Percentiles rank a stretch among this genome's conserved stretches.
Conservation (phyloP, 352 stramenopile genomes). For the Phytophthora vignae region DNA sequence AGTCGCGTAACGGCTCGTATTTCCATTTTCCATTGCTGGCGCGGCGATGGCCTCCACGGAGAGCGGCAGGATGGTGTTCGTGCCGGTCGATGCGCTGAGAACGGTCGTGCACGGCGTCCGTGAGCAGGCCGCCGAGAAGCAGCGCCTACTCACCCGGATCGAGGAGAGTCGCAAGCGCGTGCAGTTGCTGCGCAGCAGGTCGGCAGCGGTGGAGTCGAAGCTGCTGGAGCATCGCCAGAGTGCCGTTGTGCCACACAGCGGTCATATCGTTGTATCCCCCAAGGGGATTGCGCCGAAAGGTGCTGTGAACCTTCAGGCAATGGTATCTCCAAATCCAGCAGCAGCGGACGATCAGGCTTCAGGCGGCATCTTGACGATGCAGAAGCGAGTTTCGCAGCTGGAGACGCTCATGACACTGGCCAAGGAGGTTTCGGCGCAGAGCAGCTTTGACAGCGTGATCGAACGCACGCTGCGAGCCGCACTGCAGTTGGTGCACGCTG, state of each 20-base stretch:
- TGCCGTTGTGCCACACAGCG: slow-evolving; percentile 18
- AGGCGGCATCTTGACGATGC: slow-evolving; percentile 41
- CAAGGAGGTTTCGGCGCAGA: slow-evolving; percentile 68
- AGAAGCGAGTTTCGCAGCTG: slow-evolving; percentile 61
- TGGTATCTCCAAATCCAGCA: background rate
- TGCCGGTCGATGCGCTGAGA: slow-evolving; percentile 52
- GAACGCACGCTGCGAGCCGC: slow-evolving; percentile 57
- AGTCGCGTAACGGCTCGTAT: slow-evolving; percentile 1
- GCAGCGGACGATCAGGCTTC: slow-evolving; percentile 10
- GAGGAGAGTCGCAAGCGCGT: slow-evolving; percentile 49
- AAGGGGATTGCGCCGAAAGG: slow-evolving; percentile 7
- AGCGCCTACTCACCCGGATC: slow-evolving; percentile 42
- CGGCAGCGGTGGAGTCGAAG: slow-evolving; percentile 50
- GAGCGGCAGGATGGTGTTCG: slow-evolving; percentile 41
- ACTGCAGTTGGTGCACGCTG: slow-evolving; percentile 61
- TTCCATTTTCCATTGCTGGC: background rate
- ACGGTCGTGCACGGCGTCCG: slow-evolving; percentile 46
- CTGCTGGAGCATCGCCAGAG: slow-evolving; percentile 59
- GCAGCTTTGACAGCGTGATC: slow-evolving; percentile 66
- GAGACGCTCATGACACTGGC: slow-evolving; percentile 65
- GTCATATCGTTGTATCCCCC: background rate
- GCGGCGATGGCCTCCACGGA: slow-evolving; percentile 15
- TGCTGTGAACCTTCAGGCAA: background rate
- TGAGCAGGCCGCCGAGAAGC: slow-evolving; percentile 48
- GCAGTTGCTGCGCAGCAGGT: slow-evolving; percentile 47